Evolutionary conservation across 1,284 basidiomycete species (phyloP).

Genomic region (Papiliotrema fonsecae): DNA sequence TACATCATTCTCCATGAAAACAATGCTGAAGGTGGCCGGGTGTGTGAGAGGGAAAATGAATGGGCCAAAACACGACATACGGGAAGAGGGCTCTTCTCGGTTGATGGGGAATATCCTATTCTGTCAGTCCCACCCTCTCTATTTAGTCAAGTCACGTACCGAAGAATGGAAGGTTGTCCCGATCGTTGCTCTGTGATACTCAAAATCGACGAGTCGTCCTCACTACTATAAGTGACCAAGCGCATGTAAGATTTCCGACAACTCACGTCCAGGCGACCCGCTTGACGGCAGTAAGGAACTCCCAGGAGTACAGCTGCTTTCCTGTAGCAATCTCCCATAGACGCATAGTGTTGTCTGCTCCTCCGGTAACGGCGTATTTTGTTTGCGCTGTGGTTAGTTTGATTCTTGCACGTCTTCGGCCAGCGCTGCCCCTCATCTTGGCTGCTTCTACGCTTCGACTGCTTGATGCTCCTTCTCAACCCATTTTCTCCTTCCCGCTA

Average conservation of each 20-base stretch:
- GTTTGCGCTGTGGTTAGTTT: constrained; percentile 62
- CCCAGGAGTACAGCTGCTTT: constrained; percentile 89
- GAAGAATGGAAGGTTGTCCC: constrained; percentile 60
- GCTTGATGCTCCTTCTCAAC: background rate
- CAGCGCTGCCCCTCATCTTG: background rate
- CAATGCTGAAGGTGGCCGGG: too few relatives aligned
- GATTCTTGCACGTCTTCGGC: background rate
- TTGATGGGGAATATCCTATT: constrained; percentile 79
- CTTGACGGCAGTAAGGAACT: constrained; percentile 97
- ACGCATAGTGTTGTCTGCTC: constrained; percentile 80
- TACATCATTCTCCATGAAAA: too few relatives aligned
- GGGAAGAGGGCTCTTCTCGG: constrained; percentile 69
- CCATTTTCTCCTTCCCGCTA: too few relatives aligned
- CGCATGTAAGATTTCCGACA: background rate
- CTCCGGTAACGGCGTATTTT: constrained; percentile 78
- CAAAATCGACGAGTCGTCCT: constrained; percentile 77
- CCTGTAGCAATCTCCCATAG: constrained; percentile 89
- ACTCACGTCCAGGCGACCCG: constrained; percentile 62
- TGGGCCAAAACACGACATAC: constrained; percentile 51
- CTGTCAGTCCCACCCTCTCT: background rate
- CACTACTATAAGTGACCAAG: constrained; percentile 51
- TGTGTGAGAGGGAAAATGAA: too few relatives aligned
- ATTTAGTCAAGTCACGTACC: background rate
- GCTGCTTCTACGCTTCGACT: background rate
- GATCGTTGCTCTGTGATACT: constrained; percentile 97